A percentile compares a stretch with the other conserved stretches of the same genome.
Evolutionary conservation across 192 early-diverging fungal genomes (phyloP).

Genomic region (Geosiphon pyriformis): DNA sequence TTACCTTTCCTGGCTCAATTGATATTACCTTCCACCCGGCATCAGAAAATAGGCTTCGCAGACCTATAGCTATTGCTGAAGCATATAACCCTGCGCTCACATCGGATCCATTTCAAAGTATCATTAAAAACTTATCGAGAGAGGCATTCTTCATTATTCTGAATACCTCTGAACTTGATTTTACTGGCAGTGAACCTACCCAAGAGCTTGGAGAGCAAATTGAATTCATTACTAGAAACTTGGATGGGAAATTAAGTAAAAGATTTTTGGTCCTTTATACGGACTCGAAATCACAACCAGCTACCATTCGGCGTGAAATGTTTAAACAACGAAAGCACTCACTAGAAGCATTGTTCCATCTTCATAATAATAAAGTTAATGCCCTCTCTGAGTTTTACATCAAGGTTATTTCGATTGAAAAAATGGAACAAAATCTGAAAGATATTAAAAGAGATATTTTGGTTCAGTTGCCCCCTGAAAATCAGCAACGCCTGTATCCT

Average conservation of each 20-base stretch:
- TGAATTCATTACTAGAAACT: not conserved
- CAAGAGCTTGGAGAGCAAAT: not conserved
- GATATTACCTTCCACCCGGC: constrained; percentile 1
- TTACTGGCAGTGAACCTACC: not conserved
- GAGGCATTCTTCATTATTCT: not conserved
- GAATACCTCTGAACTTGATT: not conserved
- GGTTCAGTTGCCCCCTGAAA: not conserved
- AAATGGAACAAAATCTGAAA: not conserved
- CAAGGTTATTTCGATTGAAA: not conserved
- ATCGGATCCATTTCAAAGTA: not conserved
- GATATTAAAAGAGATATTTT: not conserved
- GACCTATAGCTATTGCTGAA: not conserved
- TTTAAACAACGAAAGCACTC: not conserved
- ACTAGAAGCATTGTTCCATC: not conserved
- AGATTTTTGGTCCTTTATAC: not conserved
- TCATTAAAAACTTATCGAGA: not conserved
- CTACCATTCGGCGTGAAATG: not conserved
- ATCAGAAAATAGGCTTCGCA: constrained; percentile 1
- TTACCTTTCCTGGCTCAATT: not conserved
- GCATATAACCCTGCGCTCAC: not conserved
- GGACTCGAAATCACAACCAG: not conserved
- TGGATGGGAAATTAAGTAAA: no score
- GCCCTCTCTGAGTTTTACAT: not conserved
- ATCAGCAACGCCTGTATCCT: not conserved
- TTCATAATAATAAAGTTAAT: not conserved